Evolutionary conservation across 345 rosid genomes (phyloP), one percentile per base, ranked within the genome.

Genomic region (Aquilaria malaccensis): DNA sequence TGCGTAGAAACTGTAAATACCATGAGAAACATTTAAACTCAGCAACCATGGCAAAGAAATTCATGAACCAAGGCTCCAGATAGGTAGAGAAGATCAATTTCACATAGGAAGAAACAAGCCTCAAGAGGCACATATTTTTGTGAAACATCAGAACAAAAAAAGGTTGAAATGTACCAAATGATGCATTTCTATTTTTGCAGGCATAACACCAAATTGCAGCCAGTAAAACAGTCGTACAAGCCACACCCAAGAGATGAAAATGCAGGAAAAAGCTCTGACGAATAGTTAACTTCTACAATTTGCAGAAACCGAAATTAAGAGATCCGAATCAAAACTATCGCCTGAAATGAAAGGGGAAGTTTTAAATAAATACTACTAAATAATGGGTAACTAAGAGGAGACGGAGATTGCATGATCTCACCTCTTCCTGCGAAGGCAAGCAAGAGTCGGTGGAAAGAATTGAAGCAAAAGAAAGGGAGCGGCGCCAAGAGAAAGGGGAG

Each of bases 261-360:
- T 72, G 80, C 10, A 58, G 58, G 62, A 76, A 76, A 72, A 69
- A 72, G 30, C 72, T 66, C 41, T 72, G 77, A 31, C 77, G 80
- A 66, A 76, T 74, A 3, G 74, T 69, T 67, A 72, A 66, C 51
- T 64, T 76, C 80, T 76, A 68, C 43, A 43, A 22, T 22, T 33
- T 22, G 30, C 61, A 49, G 22, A 64, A 56, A 50, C 11, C 12
- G 11, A 43, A 3, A 66, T 15, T 11, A 49, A 12, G 29, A 29
- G 58, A 37, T 37, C 7, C 2, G 4, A 37, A 4, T 37, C 43
- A 49, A 33, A 48, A 5, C 47, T 9, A 14, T 29, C 10, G 6
- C 41, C 10, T 32, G 30, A 65, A 51, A 52, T 22, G 13, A 10
- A 49, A 3, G 43, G 49, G 33, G 29, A 53, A n/a, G n/a, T 2